Base-by-base conservation (phyloP, 139 green algal genomes). In the Tetratostichococcus sp. region DNA sequence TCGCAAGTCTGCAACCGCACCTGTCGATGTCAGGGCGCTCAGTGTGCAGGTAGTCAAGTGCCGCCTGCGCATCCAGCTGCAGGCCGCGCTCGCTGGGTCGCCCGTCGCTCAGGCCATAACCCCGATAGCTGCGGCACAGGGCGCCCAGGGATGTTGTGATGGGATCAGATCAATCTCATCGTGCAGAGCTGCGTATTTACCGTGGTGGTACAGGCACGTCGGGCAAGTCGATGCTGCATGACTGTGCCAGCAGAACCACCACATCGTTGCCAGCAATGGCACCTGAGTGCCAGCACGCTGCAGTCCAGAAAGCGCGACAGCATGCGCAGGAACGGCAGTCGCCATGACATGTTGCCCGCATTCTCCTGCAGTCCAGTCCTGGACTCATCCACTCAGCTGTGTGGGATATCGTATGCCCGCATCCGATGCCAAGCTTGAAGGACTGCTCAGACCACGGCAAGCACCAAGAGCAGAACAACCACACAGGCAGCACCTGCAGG, bases 261-360 rank as follows among this genome's bases (percentile, higher is more conserved):
- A 57, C 35, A 70, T 39, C 30, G 19, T 57, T 76, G 22, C n/a
- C n/a, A n/a, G n/a, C n/a, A n/a, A n/a, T n/a, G n/a, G 21, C 69
- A 87, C 81, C 83, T 86, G 57, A 86, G 76, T 0, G 88, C 87
- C 76, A 95, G 90, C 11, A 93, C 85, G 31, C 70, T 74, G 58
- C 80, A 88, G 42, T 86, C 70, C 19, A 91, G 78, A 26, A 76
- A 70, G 31, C 81, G 77, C 0, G 85, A 69, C 39, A 97, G 75
- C 21, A 86, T 50, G 4, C 82, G 65, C 67, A 96, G 67, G 77
- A 94, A 97, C 2, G 83, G 92, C 72, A 97, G 86, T 28, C 92
- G 71, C 71, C 88, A 91, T 2, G 86, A 83, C 91, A 97, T 97
- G 86, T 94, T 94, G n/a, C 92, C 92, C 4, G 92, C 92, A 73